These are phyloP conservation scores for Trypanosoma cruzi DNA, from an alignment of 208 protist genomes.

Conservation along the genomic window DNA sequence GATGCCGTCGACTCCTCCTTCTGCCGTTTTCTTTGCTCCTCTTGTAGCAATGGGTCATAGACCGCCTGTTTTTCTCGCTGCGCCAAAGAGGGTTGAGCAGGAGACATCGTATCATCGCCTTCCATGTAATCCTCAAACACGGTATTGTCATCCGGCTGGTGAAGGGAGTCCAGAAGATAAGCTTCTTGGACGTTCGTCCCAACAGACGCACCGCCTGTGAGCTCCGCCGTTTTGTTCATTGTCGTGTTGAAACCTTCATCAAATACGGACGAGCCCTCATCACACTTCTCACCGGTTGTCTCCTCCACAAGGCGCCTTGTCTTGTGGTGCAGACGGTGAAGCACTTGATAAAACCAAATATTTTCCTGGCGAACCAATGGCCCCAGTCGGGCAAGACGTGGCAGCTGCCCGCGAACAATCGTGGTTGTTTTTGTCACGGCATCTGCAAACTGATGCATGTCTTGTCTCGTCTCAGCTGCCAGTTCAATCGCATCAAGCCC, in stretches of 20 bases:
- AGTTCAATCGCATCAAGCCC: conserved; percentile 60
- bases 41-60: conserved; percentile 1
- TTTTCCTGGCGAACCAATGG: conserved; percentile 65
- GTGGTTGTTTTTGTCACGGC: conserved; percentile 57
- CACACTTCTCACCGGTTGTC: conserved; percentile 46
- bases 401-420: conserved; percentile 56
- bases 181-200: neutral
- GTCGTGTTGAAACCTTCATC: neutral
- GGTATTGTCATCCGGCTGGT: conserved; percentile 71
- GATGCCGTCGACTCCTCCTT: neutral
- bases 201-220: neutral
- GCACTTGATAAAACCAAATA: conserved; percentile 62
- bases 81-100: neutral
- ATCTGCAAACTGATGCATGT: conserved; percentile 72
- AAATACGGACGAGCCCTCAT: conserved; percentile 31
- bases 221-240: conserved; percentile 1
- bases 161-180: conserved; percentile 53
- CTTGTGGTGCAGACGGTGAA: conserved; percentile 62
- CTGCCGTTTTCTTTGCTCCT: neutral
- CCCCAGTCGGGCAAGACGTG: conserved; percentile 58
- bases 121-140: conserved; percentile 59
- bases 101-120: neutral
- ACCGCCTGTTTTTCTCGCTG: conserved; percentile 1
- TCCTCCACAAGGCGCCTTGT: conserved; percentile 46
- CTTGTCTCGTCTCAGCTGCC: conserved; percentile 69